Conservation (phyloP, 108 stramenopile genomes). For the Cylindrotheca closterium region DNA sequence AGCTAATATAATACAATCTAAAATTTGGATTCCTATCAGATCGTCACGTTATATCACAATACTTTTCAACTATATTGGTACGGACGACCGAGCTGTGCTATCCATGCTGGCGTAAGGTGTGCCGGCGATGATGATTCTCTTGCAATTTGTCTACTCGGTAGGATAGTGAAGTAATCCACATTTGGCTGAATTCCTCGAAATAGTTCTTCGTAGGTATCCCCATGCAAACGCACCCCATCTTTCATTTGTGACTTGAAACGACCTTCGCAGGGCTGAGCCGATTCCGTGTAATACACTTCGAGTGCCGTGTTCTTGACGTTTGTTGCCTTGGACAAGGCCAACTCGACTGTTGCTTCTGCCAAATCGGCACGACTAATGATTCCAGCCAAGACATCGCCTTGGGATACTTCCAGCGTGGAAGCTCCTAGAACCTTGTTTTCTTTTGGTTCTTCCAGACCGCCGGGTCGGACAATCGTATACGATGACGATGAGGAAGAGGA, state of each 20-base stretch:
- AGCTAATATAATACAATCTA: no score
- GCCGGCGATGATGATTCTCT: no score
- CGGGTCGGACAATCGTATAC: conserved; percentile 54
- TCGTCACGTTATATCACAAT: no score
- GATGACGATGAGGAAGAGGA: background rate
- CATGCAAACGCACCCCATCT: conserved; percentile 27
- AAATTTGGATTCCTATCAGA: no score
- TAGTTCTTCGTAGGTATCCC: conserved; percentile 29
- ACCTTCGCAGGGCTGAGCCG: conserved; percentile 34
- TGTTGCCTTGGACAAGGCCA: conserved; percentile 8
- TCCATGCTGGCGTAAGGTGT: no score
- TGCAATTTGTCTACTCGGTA: no score
- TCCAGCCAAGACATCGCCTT: conserved; percentile 54
- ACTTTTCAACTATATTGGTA: no score
- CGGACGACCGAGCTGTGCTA: no score
- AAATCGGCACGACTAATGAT: conserved; percentile 48
- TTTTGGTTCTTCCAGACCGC: conserved; percentile 27
- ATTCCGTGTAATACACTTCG: conserved; percentile 40
- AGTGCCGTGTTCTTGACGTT: conserved; percentile 36
- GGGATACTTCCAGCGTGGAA: conserved; percentile 39
- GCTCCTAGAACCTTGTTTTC: conserved; percentile 31
- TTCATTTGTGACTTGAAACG: conserved; percentile 29
- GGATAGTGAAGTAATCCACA: conserved; percentile 22
- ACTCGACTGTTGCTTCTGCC: conserved; percentile 41
- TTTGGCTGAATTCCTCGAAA: conserved; percentile 30